phyloP scores from a whole-genome alignment of 768 basidiomycete genomes.

The Brasilioporus rufonigricans region DNA sequence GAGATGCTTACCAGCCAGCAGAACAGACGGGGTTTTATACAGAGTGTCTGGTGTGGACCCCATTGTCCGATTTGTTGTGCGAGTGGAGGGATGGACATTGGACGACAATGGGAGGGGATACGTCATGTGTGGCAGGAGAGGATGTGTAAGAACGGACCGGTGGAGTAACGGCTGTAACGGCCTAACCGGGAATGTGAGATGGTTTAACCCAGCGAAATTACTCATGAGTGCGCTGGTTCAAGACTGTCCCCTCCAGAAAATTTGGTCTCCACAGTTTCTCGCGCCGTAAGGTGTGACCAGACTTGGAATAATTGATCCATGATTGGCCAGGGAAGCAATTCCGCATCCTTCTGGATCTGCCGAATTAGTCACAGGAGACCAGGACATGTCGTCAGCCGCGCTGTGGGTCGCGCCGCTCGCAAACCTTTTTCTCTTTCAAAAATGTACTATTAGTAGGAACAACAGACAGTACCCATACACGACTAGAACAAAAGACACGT shows the following conservation, averaged over 20 bases:
- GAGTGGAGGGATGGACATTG: not conserved
- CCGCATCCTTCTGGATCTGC: constrained; percentile 82
- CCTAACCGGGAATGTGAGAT: constrained; percentile 81
- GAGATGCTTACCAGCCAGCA: not conserved
- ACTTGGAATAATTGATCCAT: constrained; percentile 84
- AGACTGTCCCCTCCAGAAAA: constrained; percentile 94
- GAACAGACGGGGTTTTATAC: constrained; percentile 10
- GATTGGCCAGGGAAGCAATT: constrained; percentile 92
- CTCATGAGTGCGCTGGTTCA: constrained; percentile 86
- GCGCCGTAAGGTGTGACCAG: constrained; percentile 58
- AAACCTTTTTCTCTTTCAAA: constrained; percentile 56
- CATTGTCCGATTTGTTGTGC: not conserved
- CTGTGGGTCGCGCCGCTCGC: constrained; percentile 62
- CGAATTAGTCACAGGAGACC: constrained; percentile 93
- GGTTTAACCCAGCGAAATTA: constrained; percentile 54
- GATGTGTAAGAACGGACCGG: constrained; percentile 9
- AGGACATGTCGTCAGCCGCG: constrained; percentile 85
- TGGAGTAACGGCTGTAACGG: constrained; percentile 81
- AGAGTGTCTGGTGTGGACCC: not conserved
- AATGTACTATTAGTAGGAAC: constrained; percentile 24
- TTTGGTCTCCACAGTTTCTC: constrained; percentile 76
- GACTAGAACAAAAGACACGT: constrained; percentile 8
- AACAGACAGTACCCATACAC: constrained; percentile 28
- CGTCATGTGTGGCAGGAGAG: not conserved
- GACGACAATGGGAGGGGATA: not conserved